Evolutionary conservation across 805 yeast genomes (phyloP).

Genomic region (Metschnikowia vanudenii): DNA sequence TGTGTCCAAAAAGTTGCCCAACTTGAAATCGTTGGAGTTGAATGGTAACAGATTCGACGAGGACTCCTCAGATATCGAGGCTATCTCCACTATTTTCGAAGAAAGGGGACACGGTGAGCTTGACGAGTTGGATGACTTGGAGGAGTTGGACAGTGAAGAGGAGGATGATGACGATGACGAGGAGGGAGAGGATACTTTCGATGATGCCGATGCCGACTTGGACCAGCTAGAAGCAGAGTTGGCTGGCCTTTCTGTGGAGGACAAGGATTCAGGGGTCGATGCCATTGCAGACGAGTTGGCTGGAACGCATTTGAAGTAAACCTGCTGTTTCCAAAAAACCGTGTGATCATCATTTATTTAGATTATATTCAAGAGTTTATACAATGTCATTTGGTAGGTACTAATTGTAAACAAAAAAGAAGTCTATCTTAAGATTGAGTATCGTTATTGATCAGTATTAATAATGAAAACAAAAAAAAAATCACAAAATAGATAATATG

Average conservation of each 20-base stretch:
- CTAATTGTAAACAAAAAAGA: too few relatives aligned
- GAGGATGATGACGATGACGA: conserved; percentile 59
- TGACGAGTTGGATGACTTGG: conserved; percentile 93
- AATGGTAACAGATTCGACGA: conserved; percentile 94
- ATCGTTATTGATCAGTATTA: too few relatives aligned
- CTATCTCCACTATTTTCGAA: conserved; percentile 61
- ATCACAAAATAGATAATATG: too few relatives aligned
- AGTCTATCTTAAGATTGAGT: too few relatives aligned
- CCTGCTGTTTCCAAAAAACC: not conserved
- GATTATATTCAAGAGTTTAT: not conserved
- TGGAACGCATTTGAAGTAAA: conserved; percentile 44
- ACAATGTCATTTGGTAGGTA: not conserved
- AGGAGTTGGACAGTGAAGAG: conserved; percentile 71
- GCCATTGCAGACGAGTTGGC: conserved; percentile 59
- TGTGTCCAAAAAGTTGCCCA: conserved; percentile 53
- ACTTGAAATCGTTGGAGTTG: conserved; percentile 67
- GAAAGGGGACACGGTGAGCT: conserved; percentile 76
- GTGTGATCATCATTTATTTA: too few relatives aligned
- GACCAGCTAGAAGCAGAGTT: conserved; percentile 55
- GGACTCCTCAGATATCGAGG: conserved; percentile 69
- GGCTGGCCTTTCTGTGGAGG: conserved; percentile 27
- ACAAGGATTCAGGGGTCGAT: conserved; percentile 48
- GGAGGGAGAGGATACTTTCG: conserved; percentile 43
- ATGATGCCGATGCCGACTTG: conserved; percentile 53
- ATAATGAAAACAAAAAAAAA: too few relatives aligned